These are phyloP conservation scores for Macroventuria anomochaeta DNA, from an alignment of 2,329 filamentous ascomycete genomes.

Conservation along the genomic window DNA sequence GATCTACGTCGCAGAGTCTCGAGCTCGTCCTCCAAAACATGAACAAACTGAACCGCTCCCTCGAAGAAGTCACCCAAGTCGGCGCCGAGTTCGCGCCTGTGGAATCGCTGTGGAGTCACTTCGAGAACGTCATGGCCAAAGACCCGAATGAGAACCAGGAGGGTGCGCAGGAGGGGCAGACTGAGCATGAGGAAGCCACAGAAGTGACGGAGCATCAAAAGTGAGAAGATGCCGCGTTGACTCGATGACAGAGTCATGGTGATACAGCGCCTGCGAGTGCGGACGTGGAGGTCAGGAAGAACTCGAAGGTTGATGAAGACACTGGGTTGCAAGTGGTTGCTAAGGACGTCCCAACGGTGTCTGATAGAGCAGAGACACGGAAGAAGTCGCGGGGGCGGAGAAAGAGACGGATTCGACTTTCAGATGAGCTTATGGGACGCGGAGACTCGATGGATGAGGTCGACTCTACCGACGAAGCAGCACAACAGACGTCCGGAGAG, in stretches of 20 bases:
- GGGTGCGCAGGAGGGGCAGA: slow-evolving; percentile 30
- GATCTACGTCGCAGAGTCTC: slow-evolving; percentile 60
- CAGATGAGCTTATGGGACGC: neutral
- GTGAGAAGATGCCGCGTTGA: slow-evolving; percentile 9
- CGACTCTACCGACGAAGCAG: neutral
- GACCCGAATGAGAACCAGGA: slow-evolving; percentile 55
- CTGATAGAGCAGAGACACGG: neutral
- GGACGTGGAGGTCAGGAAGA: neutral
- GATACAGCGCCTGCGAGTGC: neutral
- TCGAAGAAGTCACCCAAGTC: slow-evolving; percentile 91
- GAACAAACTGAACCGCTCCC: slow-evolving; percentile 89
- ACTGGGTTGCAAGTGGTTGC: neutral
- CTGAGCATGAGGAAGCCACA: slow-evolving; percentile 32
- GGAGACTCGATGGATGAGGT: neutral
- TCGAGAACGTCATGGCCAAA: slow-evolving; percentile 93
- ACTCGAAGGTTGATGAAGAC: neutral
- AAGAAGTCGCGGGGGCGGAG: neutral
- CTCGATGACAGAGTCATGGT: neutral
- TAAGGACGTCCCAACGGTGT: no score
- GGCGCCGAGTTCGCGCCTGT: slow-evolving; percentile 98
- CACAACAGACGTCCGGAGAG: neutral
- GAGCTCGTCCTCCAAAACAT: slow-evolving; percentile 95
- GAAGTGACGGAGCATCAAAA: slow-evolving; percentile 31
- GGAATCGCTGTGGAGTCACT: slow-evolving; percentile 95
- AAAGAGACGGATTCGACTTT: neutral